phyloP scores from a whole-genome alignment of 805 yeast species.

The Nakazawaea ishiwadae region DNA sequence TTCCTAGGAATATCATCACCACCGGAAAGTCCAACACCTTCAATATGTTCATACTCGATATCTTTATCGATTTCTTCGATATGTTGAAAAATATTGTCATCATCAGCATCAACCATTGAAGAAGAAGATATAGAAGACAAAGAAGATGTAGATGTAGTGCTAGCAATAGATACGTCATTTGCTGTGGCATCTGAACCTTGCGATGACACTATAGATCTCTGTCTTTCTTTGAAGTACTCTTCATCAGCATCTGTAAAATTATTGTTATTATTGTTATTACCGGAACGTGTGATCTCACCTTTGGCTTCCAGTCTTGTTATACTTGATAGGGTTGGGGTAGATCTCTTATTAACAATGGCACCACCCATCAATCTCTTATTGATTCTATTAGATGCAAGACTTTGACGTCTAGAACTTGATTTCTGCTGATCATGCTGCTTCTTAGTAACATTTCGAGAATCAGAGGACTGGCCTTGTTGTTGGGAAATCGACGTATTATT shows the following conservation, averaged over 20 bases:
- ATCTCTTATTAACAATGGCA: constrained; percentile 2
- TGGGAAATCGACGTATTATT: constrained; percentile 1
- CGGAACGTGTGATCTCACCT: constrained; percentile 2
- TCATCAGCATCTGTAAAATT: neutral
- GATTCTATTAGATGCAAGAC: neutral
- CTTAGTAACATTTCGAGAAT: neutral
- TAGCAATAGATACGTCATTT: constrained; percentile 1
- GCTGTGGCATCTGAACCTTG: constrained; percentile 8
- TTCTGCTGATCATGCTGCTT: neutral
- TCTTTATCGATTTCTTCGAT: constrained; percentile 12
- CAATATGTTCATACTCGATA: constrained; percentile 10
- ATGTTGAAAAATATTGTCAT: constrained; percentile 7
- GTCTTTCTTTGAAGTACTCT: neutral
- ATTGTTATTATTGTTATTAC: neutral
- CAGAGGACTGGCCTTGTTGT: no score
- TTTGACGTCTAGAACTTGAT: no score
- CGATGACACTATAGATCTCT: constrained; percentile 10
- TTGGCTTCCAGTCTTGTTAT: constrained; percentile 10
- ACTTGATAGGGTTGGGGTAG: constrained; percentile 1
- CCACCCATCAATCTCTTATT: constrained; percentile 5
- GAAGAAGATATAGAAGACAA: constrained; percentile 9
- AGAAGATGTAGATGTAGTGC: constrained; percentile 7
- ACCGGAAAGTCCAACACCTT: constrained; percentile 9
- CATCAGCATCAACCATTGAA: constrained; percentile 11
- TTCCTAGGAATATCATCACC: constrained; percentile 3